Conservation (phyloP, 2,329 filamentous ascomycete genomes). For the Rutstroemia sp. region DNA sequence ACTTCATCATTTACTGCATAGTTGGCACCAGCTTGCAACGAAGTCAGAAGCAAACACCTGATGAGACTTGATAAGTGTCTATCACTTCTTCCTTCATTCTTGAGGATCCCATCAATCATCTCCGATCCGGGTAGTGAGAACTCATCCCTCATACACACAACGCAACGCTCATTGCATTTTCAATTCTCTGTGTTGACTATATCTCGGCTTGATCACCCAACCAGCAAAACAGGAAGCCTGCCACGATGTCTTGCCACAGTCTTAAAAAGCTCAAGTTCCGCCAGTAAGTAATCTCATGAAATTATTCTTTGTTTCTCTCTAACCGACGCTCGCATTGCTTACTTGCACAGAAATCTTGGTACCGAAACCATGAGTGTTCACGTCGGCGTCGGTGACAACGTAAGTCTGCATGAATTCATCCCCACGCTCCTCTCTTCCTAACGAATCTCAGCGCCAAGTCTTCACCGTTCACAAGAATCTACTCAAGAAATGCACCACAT, state of each 20-base stretch:
- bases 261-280: conserved; percentile 11
- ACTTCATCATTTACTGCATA: too few species aligned
- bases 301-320: not conserved
- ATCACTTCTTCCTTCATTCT: too few species aligned
- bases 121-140: too few species aligned
- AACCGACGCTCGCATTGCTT: not conserved
- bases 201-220: not conserved
- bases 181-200: not conserved
- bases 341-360: not conserved
- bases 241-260: conserved; percentile 14
- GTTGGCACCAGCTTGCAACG: too few species aligned
- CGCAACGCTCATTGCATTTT: too few species aligned
- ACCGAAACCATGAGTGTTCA: conserved; percentile 1
- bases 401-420: not conserved
- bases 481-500: conserved; percentile 10
- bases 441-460: conserved; percentile 3
- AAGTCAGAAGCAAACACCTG: too few species aligned
- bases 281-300: conserved; percentile 2
- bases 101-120: too few species aligned
- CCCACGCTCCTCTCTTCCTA: too few species aligned
- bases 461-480: conserved; percentile 14
- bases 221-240: not conserved
- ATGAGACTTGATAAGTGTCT: too few species aligned
- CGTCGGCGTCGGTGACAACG: not conserved
- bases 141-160: too few species aligned